A percentile compares a stretch with the other conserved stretches of the same genome.
Conservation (phyloP, 2,329 filamentous ascomycete species). For the Hypomyces rosellus region DNA sequence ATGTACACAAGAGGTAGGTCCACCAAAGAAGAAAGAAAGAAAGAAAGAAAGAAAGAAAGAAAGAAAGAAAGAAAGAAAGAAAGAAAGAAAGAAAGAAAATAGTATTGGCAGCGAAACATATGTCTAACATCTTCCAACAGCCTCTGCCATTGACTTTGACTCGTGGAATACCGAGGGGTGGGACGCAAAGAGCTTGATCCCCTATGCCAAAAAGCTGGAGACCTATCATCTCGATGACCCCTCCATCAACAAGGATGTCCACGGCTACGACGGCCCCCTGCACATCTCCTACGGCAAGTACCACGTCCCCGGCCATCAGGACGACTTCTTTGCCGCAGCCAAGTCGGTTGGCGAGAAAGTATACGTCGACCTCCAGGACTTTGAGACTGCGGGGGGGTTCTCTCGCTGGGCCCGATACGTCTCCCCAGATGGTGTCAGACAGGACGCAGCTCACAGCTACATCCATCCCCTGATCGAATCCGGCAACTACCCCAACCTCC, state of each 20-base stretch:
- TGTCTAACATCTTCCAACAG: slow-evolving; percentile 3
- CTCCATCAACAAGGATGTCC: slow-evolving; percentile 34
- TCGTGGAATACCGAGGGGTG: slow-evolving; percentile 30
- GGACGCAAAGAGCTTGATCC: slow-evolving; percentile 25
- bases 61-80: too few relatives aligned
- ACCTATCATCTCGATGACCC: slow-evolving; percentile 38
- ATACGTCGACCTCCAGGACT: slow-evolving; percentile 46
- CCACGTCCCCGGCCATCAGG: slow-evolving; percentile 32
- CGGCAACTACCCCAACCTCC: slow-evolving; percentile 47
- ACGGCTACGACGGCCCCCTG: slow-evolving; percentile 51
- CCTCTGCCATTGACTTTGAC: slow-evolving; percentile 27
- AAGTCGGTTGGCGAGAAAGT: slow-evolving; percentile 38
- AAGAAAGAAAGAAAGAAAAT: too few relatives aligned
- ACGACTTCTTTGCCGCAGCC: slow-evolving; percentile 44
- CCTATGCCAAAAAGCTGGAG: slow-evolving; percentile 40
- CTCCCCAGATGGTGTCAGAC: slow-evolving; percentile 42
- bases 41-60: too few relatives aligned
- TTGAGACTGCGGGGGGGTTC: slow-evolving; percentile 33
- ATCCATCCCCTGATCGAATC: slow-evolving; percentile 25
- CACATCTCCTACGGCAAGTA: slow-evolving; percentile 47
- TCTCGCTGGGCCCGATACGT: slow-evolving; percentile 35
- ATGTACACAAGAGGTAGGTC: slow-evolving; percentile 24
- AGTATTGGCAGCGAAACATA: neutral
- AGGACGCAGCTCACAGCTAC: slow-evolving; percentile 51
- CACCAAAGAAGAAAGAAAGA: too few relatives aligned